A percentile compares a stretch with the other conserved stretches of the same genome.
Conservation (phyloP, 148 eudicot genomes). For the Vaccinium vitisidaea region DNA sequence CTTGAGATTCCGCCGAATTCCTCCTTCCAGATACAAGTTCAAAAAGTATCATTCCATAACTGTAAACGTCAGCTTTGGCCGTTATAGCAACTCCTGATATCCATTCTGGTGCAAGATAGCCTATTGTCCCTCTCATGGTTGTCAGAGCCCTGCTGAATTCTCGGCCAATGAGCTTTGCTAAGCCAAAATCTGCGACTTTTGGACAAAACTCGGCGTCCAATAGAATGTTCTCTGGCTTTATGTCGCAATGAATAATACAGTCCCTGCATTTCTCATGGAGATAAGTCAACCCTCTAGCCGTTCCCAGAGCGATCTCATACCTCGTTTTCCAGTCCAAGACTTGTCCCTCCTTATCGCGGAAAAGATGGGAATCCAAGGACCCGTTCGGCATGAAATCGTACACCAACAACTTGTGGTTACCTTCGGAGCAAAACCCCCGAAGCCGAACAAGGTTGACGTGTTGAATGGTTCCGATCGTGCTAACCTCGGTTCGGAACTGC, state of each 20-base stretch:
- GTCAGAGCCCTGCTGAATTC: constrained; percentile 43
- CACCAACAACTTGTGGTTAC: constrained; percentile 45
- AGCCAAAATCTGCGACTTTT: constrained; percentile 44
- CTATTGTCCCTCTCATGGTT: constrained; percentile 46
- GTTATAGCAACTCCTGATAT: no score
- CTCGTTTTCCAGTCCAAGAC: constrained; percentile 36
- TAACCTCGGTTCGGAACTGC: constrained; percentile 63
- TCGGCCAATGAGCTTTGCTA: constrained; percentile 44
- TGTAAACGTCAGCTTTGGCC: no score
- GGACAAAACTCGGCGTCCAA: constrained; percentile 34
- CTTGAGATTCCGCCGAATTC: no score
- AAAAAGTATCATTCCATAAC: no score
- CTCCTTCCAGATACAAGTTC: no score
- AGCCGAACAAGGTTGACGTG: constrained; percentile 66
- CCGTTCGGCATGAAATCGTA: constrained; percentile 45
- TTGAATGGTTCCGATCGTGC: constrained; percentile 66
- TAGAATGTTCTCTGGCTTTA: constrained; percentile 46
- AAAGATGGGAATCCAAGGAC: not conserved
- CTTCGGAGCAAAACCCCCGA: constrained; percentile 63
- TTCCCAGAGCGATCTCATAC: constrained; percentile 43
- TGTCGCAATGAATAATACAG: constrained; percentile 45
- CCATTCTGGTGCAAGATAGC: constrained; percentile 45
- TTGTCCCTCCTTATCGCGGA: constrained; percentile 21
- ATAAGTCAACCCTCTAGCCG: constrained; percentile 40
- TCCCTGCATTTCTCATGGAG: constrained; percentile 46